These are phyloP conservation scores for Harrya chromipes DNA, from an alignment of 768 basidiomycete species.

Conservation along the genomic window DNA sequence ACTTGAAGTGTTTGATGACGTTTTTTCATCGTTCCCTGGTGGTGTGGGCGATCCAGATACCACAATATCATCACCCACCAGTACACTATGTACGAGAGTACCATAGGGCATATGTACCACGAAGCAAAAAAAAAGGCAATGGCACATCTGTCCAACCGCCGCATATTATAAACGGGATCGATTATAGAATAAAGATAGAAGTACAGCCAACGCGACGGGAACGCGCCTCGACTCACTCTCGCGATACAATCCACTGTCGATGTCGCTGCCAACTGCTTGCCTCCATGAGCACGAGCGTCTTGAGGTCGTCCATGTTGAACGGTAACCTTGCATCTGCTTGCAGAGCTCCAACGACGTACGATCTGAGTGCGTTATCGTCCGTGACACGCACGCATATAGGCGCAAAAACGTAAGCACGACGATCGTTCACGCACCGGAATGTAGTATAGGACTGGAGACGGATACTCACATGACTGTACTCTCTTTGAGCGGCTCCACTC, in stretches of 20 bases:
- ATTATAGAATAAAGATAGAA: neutral
- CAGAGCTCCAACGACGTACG: slow-evolving; percentile 42
- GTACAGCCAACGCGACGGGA: neutral
- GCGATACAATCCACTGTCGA: slow-evolving; percentile 35
- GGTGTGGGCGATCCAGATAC: too few species aligned
- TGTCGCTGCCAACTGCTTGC: slow-evolving; percentile 42
- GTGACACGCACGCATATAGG: neutral
- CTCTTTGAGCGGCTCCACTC: slow-evolving; percentile 41
- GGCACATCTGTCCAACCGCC: too few species aligned
- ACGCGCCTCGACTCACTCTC: slow-evolving; percentile 6
- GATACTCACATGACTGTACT: slow-evolving; percentile 45
- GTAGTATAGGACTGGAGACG: neutral
- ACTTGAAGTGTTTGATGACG: too few species aligned
- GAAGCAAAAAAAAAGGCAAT: neutral
- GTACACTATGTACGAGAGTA: neutral
- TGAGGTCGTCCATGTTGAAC: slow-evolving; percentile 35
- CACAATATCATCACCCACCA: too few species aligned
- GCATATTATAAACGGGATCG: neutral
- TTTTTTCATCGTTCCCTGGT: too few species aligned
- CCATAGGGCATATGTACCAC: slow-evolving; percentile 12
- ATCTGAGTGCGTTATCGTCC: slow-evolving; percentile 25
- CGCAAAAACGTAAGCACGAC: too few species aligned
- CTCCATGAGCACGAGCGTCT: slow-evolving; percentile 38
- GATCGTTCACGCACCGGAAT: too few species aligned
- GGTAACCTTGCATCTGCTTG: slow-evolving; percentile 37